Percentiles rank a stretch among this genome's conserved stretches.
Evolutionary conservation across 257 asterid genomes (phyloP).

Genomic region (Nicotiana tomentosiformis): DNA sequence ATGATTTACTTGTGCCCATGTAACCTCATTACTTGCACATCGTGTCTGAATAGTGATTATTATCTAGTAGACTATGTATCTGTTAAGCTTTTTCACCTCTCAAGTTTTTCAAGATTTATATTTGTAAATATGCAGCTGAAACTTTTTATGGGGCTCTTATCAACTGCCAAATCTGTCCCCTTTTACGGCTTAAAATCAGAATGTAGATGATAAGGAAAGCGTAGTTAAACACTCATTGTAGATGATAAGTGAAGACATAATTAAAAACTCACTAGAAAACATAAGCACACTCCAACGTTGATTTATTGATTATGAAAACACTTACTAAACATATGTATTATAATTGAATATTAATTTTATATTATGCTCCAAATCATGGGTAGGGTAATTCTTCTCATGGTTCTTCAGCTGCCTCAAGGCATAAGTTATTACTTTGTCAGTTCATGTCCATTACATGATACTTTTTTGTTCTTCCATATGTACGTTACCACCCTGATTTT

Average conservation of each 20-base stretch:
- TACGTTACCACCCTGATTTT: not conserved
- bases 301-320: no score
- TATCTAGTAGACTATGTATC: not conserved
- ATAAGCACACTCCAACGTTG: no score
- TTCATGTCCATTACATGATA: not conserved
- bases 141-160: not conserved
- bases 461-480: not conserved
- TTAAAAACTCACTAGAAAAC: not conserved
- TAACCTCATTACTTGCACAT: not conserved
- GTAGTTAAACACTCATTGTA: not conserved
- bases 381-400: no score
- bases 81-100: not conserved
- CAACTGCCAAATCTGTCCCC: not conserved
- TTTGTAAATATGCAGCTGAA: not conserved
- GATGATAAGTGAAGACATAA: not conserved
- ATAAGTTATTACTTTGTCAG: not conserved
- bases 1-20: not conserved
- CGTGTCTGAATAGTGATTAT: not conserved
- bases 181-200: not conserved
- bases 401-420: no score
- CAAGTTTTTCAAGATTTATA: not conserved
- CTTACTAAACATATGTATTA: no score
- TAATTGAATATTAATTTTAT: no score
- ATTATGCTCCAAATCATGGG: no score
- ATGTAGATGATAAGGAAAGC: not conserved